These are phyloP conservation scores for Emergomyces pasteurianus DNA, from an alignment of 2,329 filamentous ascomycete species.

Conservation along the genomic window DNA sequence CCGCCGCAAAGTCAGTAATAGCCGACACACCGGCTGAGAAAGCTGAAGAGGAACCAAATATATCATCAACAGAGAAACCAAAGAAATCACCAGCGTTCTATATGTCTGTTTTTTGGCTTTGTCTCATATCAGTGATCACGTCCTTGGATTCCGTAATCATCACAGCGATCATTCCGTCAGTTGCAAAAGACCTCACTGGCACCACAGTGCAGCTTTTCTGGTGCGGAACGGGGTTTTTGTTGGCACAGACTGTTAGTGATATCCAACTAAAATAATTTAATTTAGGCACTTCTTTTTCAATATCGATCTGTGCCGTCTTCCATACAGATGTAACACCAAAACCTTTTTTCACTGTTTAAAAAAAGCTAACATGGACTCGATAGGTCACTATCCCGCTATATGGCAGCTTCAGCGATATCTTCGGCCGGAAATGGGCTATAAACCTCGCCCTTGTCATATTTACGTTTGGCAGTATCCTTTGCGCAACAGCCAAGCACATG, in stretches of 20 bases:
- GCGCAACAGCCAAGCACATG: slow-evolving; percentile 28
- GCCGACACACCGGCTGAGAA: background rate
- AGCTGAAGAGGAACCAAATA: background rate
- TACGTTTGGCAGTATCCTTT: slow-evolving; percentile 31
- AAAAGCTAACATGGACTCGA: background rate
- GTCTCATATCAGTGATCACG: slow-evolving; percentile 1
- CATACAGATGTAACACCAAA: too few relatives aligned
- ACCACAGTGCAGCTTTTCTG: slow-evolving; percentile 2
- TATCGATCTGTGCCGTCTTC: background rate
- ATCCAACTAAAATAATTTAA: background rate
- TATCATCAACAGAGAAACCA: background rate
- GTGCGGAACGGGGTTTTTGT: slow-evolving; percentile 1
- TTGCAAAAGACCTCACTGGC: background rate
- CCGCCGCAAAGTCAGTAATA: background rate
- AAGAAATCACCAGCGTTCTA: slow-evolving; percentile 1
- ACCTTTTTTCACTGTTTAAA: too few relatives aligned
- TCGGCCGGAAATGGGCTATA: slow-evolving; percentile 6
- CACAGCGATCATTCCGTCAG: background rate
- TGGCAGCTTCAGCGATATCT: slow-evolving; percentile 7
- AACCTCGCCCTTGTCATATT: slow-evolving; percentile 30
- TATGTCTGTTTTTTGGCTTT: background rate
- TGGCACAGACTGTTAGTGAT: background rate
- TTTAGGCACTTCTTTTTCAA: background rate
- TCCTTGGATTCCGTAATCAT: slow-evolving; percentile 3
- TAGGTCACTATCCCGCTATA: slow-evolving; percentile 4